phyloP scores from a whole-genome alignment of 2,329 filamentous ascomycete genomes.

The Neonectria faginata region DNA sequence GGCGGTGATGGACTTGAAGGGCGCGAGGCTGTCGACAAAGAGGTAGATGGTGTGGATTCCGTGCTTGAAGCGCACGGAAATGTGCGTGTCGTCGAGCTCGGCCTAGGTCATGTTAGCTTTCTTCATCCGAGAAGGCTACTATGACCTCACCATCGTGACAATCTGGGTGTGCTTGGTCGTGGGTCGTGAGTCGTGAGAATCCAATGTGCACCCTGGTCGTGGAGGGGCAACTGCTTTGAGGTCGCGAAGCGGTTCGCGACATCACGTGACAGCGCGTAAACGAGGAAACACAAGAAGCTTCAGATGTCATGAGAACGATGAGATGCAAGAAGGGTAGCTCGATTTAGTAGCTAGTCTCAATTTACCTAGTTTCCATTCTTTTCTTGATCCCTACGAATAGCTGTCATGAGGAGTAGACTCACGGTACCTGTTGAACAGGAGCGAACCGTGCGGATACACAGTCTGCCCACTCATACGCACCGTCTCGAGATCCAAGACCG shows the following conservation, averaged over 20 bases:
- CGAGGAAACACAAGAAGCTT: neutral
- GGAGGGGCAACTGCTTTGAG: constrained; percentile 14
- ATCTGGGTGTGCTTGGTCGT: constrained; percentile 11
- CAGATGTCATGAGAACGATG: neutral
- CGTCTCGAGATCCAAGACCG: constrained; percentile 26
- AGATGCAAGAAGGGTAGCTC: neutral
- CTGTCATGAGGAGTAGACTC: neutral
- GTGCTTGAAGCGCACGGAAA: constrained; percentile 79
- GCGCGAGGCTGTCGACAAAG: constrained; percentile 68
- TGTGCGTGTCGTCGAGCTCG: constrained; percentile 60
- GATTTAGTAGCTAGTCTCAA: too few species aligned
- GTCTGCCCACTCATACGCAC: constrained; percentile 29
- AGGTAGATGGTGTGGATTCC: constrained; percentile 78
- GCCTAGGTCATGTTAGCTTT: constrained; percentile 28
- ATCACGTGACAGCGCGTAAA: constrained; percentile 48
- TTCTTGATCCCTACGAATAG: neutral
- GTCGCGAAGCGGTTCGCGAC: constrained; percentile 34
- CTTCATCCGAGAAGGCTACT: neutral
- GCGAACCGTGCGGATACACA: constrained; percentile 30
- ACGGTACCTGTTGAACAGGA: neutral
- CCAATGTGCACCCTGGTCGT: constrained; percentile 8
- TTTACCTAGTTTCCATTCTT: too few species aligned
- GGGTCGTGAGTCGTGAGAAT: neutral
- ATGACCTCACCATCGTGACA: constrained; percentile 27
- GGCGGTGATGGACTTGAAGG: constrained; percentile 67